Evolutionary conservation across 148 eudicot genomes (phyloP).

Genomic region (Agrostemma githago): DNA sequence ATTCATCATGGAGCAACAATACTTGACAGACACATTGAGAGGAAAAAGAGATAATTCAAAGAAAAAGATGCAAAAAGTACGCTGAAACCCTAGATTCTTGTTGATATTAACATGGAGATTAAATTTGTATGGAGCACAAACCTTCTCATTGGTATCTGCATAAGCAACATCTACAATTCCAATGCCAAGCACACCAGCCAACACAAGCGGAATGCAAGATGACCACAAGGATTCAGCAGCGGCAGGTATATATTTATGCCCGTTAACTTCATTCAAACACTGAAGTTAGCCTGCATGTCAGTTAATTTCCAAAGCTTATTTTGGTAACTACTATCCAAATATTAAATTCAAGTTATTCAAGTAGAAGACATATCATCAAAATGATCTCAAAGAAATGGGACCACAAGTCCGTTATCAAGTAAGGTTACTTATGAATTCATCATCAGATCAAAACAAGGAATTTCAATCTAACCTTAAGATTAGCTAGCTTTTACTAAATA

Average conservation of each 20-base stretch:
- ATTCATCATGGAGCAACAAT: background rate
- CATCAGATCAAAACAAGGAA: too few relatives aligned
- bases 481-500: too few relatives aligned
- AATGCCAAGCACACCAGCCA: slow-evolving; percentile 67
- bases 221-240: slow-evolving; percentile 21
- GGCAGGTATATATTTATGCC: slow-evolving; percentile 18
- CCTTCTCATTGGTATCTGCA: slow-evolving; percentile 87
- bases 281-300: too few relatives aligned
- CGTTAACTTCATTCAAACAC: slow-evolving; percentile 28
- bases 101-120: background rate
- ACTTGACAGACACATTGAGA: background rate
- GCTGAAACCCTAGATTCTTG: background rate
- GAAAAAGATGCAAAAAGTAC: background rate
- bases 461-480: too few relatives aligned
- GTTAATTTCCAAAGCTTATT: too few relatives aligned
- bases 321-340: too few relatives aligned
- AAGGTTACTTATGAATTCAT: too few relatives aligned
- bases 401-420: too few relatives aligned
- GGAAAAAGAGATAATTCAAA: background rate
- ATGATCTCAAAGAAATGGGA: too few relatives aligned
- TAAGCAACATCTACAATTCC: slow-evolving; percentile 49
- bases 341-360: too few relatives aligned
- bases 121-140: slow-evolving; percentile 20
- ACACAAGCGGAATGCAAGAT: slow-evolving; percentile 35
- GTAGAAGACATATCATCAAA: too few relatives aligned